Conservation (phyloP, 2,329 filamentous ascomycete genomes). For the Ceratocystis huliohia region DNA sequence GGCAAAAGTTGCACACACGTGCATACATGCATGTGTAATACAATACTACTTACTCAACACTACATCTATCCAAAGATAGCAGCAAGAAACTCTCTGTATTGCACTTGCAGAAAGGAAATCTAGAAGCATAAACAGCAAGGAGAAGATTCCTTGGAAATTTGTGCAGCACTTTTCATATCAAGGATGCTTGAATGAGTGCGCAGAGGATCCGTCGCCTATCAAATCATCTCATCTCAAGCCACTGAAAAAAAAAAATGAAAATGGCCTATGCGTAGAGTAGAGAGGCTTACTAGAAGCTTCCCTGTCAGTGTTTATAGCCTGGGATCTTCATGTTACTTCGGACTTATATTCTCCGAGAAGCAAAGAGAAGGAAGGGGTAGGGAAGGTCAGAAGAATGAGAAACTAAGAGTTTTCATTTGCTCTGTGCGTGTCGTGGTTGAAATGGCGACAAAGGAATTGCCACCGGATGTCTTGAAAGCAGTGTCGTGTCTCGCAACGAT, state of each 20-base stretch:
- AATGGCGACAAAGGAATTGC: not conserved
- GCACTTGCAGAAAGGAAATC: not conserved
- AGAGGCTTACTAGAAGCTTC: slow-evolving; percentile 1
- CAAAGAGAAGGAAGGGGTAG: not conserved
- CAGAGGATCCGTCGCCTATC: slow-evolving; percentile 15
- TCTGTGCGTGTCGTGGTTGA: slow-evolving; percentile 1
- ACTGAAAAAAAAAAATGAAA: not conserved
- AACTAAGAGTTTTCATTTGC: not conserved
- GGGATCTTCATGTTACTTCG: slow-evolving; percentile 5
- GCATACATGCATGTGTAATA: not conserved
- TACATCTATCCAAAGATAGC: not conserved
- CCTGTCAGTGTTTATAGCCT: slow-evolving; percentile 1
- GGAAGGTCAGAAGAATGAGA: not conserved
- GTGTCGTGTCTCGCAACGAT: slow-evolving; percentile 2
- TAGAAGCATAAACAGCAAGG: not conserved
- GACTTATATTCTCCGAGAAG: slow-evolving; percentile 9
- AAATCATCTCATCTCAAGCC: slow-evolving; percentile 17
- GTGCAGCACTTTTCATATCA: not conserved
- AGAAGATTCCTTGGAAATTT: not conserved
- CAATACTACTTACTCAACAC: not conserved
- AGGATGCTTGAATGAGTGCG: not conserved
- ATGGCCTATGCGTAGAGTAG: slow-evolving; percentile 5
- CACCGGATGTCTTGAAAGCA: not conserved
- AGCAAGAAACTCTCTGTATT: not conserved
- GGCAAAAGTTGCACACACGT: not conserved